phyloP scores from a whole-genome alignment of 1,284 basidiomycete species.

The Pholiota adiposa region DNA sequence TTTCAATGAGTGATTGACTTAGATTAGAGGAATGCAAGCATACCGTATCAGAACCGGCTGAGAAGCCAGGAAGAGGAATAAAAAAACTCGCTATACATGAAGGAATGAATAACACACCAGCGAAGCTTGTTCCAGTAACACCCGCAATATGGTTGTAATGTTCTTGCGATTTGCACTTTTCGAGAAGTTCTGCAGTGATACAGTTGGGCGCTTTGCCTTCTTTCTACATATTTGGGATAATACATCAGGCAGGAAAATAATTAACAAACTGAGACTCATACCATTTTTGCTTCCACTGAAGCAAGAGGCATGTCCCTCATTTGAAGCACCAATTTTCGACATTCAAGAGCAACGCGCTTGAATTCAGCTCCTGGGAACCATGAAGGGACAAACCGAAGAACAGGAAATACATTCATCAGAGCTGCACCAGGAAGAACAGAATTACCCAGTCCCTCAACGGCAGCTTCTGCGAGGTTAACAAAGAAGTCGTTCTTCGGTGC shows the following conservation, averaged over 20 bases:
- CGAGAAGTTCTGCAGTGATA: constrained; percentile 3
- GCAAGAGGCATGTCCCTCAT: constrained; percentile 17
- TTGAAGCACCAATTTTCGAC: constrained; percentile 4
- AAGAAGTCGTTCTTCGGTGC: constrained; percentile 21
- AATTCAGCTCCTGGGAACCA: constrained; percentile 32
- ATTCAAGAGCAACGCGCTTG: constrained; percentile 16
- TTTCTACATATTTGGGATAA: not conserved
- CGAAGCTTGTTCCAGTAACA: not conserved
- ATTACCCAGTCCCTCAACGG: constrained; percentile 15
- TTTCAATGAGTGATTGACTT: not conserved
- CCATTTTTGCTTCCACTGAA: not conserved
- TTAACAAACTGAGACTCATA: not conserved
- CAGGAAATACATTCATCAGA: constrained; percentile 29
- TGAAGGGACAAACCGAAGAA: constrained; percentile 27
- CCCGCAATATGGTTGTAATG: not conserved
- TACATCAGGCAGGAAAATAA: not conserved
- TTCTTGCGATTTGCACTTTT: constrained; percentile 2
- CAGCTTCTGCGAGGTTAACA: constrained; percentile 25
- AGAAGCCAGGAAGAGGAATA: not conserved
- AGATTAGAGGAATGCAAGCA: not conserved
- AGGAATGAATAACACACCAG: not conserved
- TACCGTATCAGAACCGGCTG: constrained; percentile 6
- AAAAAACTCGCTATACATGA: not conserved
- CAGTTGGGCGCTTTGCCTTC: not conserved
- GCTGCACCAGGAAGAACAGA: constrained; percentile 23